A percentile compares a stretch with the other conserved stretches of the same genome.
phyloP scores from a whole-genome alignment of 1,284 basidiomycete species.

The Sporisorium reilianum region DNA sequence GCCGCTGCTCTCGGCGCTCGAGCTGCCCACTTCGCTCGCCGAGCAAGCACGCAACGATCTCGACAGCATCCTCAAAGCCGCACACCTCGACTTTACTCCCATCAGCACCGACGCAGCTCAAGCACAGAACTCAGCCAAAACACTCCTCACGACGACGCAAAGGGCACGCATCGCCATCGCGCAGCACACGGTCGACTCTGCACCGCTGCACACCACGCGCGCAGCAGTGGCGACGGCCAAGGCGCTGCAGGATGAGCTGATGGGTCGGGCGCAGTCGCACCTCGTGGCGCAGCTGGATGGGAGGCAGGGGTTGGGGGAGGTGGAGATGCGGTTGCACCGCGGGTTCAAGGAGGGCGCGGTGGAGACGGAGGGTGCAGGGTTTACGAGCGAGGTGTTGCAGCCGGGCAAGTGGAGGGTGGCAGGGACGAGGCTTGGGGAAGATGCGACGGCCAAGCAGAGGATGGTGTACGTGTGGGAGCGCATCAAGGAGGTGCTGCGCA shows the following conservation, averaged over 20 bases:
- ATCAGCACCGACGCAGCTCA: not conserved
- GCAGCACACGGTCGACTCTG: slow-evolving; percentile 3
- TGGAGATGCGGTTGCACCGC: slow-evolving; percentile 17
- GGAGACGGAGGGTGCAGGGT: slow-evolving; percentile 9
- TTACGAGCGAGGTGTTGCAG: not conserved
- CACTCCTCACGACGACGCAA: slow-evolving; percentile 13
- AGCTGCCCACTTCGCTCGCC: not conserved
- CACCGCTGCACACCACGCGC: not conserved
- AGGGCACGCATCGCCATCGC: slow-evolving; percentile 25
- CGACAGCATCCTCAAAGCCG: slow-evolving; percentile 4
- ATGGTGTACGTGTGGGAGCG: not conserved
- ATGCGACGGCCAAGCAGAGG: not conserved
- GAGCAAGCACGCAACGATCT: not conserved
- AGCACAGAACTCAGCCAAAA: not conserved
- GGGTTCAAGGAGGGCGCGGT: slow-evolving; percentile 12
- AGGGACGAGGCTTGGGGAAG: not conserved
- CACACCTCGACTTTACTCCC: slow-evolving; percentile 7
- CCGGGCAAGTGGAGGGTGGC: not conserved
- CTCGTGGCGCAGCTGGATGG: slow-evolving; percentile 9
- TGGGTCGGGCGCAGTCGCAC: slow-evolving; percentile 11
- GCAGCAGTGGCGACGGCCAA: not conserved
- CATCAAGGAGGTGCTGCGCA: not conserved
- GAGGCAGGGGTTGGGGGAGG: not conserved
- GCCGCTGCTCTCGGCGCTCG: not conserved
- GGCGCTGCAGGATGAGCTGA: slow-evolving; percentile 20